These are phyloP conservation scores for Mycena vitilis DNA, from an alignment of 768 basidiomycete genomes.

Conservation along the genomic window DNA sequence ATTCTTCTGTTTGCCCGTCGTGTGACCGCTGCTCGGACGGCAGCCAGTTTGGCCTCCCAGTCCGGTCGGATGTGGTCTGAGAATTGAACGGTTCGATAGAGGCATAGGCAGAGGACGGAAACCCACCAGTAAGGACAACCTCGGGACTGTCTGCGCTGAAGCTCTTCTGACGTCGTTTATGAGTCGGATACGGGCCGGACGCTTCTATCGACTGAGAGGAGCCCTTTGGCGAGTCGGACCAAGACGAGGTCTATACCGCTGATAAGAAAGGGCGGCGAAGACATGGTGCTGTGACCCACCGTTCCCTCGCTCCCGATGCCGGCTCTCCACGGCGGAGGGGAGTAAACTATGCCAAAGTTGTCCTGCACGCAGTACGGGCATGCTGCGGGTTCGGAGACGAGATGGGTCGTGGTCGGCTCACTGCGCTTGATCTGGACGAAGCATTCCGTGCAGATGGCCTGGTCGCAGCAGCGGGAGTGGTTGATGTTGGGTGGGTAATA, in stretches of 20 bases:
- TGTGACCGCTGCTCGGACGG: slow-evolving; percentile 95
- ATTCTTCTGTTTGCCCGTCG: slow-evolving; percentile 95
- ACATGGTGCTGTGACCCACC: slow-evolving; percentile 55
- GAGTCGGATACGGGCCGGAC: slow-evolving; percentile 55
- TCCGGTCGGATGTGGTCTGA: slow-evolving; percentile 97
- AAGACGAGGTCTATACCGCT: slow-evolving; percentile 46
- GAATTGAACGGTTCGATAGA: slow-evolving; percentile 24
- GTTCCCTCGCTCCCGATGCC: slow-evolving; percentile 82
- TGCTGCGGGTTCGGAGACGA: slow-evolving; percentile 95
- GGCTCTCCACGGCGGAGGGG: slow-evolving; percentile 81
- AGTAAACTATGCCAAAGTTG: slow-evolving; percentile 95
- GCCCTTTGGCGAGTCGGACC: slow-evolving; percentile 67
- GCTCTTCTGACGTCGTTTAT: slow-evolving; percentile 88
- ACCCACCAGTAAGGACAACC: slow-evolving; percentile 89
- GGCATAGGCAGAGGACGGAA: slow-evolving; percentile 9
- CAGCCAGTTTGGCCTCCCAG: slow-evolving; percentile 96
- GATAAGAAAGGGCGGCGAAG: slow-evolving; percentile 26
- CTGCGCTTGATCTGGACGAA: slow-evolving; percentile 98
- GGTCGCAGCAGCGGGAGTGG: slow-evolving; percentile 97
- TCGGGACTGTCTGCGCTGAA: slow-evolving; percentile 88
- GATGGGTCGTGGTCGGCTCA: slow-evolving; percentile 94
- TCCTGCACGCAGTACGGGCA: slow-evolving; percentile 99
- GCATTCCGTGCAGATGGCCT: slow-evolving; percentile 98
- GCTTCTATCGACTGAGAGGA: slow-evolving; percentile 53
- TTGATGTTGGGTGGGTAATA: slow-evolving; percentile 99